These are phyloP conservation scores for Leucaena leucocephala DNA, from an alignment of 306 rosid species.

Conservation along the genomic window DNA sequence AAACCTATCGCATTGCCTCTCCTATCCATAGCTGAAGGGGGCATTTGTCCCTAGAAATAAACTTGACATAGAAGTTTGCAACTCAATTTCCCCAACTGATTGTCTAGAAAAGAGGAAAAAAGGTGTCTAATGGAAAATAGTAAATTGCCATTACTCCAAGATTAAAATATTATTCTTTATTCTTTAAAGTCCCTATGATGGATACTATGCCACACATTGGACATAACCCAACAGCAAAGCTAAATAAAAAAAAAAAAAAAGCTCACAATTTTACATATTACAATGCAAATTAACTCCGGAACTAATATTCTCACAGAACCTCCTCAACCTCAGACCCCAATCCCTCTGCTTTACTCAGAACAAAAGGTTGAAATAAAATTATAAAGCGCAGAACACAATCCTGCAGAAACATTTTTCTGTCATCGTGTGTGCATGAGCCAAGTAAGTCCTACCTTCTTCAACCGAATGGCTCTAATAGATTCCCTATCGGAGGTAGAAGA, in stretches of 20 bases:
- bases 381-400: neutral
- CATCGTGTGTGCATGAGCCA: neutral
- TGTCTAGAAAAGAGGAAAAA: neutral
- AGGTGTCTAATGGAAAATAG: neutral
- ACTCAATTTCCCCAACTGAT: conserved; percentile 14
- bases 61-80: conserved; percentile 12
- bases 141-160: neutral
- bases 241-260: neutral
- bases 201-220: neutral
- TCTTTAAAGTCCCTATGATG: neutral
- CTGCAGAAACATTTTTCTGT: neutral
- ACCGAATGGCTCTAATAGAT: conserved; percentile 84
- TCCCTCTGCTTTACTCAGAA: neutral
- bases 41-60: conserved; percentile 18
- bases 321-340: neutral
- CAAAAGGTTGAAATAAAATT: conserved; percentile 6
- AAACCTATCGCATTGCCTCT: conserved; percentile 27
- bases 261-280: neutral
- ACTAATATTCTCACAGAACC: neutral
- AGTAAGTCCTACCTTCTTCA: conserved; percentile 62
- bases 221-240: conserved; percentile 6
- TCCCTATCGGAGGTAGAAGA: conserved; percentile 80
- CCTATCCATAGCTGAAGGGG: conserved; percentile 26
- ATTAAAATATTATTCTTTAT: neutral
- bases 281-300: neutral